Conservation (phyloP, 768 basidiomycete species). For the Pulveroboletus sp. region DNA sequence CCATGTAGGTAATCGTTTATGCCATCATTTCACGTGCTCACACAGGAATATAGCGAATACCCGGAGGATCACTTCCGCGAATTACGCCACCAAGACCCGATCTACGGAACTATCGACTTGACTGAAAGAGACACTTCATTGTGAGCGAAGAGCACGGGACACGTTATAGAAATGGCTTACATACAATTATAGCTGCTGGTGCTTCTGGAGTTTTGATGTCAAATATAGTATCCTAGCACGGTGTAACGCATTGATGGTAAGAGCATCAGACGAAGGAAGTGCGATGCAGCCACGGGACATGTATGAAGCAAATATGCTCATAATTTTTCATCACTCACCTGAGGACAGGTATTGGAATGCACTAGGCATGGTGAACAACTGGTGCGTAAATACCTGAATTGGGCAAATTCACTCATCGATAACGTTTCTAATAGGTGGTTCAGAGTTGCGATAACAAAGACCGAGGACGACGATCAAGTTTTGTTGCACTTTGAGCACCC, state of each 20-base stretch:
- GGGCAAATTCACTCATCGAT: not conserved
- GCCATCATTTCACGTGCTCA: constrained; percentile 1
- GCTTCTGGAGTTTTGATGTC: constrained; percentile 50
- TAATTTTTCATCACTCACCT: constrained; percentile 3
- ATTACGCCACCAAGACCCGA: constrained; percentile 31
- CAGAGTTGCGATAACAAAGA: constrained; percentile 45
- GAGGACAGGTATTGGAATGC: constrained; percentile 43
- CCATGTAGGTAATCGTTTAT: constrained; percentile 26
- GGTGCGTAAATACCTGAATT: constrained; percentile 9
- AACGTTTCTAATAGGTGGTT: constrained; percentile 46
- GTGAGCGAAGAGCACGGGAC: constrained; percentile 20
- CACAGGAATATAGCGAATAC: constrained; percentile 30
- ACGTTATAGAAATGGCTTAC: not conserved
- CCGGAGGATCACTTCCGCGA: constrained; percentile 52
- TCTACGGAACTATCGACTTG: constrained; percentile 51
- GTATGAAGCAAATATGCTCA: constrained; percentile 25
- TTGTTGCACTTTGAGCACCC: constrained; percentile 56
- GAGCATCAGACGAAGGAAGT: constrained; percentile 54
- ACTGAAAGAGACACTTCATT: constrained; percentile 49
- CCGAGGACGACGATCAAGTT: constrained; percentile 23
- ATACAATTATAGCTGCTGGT: constrained; percentile 45
- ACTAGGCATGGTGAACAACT: constrained; percentile 60
- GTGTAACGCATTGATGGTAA: constrained; percentile 42
- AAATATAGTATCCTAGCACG: constrained; percentile 31
- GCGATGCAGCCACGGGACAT: constrained; percentile 52